Percentiles rank a stretch among this genome's conserved stretches.
phyloP scores from a whole-genome alignment of 108 stramenopile species.

The Fragilaria radians region DNA sequence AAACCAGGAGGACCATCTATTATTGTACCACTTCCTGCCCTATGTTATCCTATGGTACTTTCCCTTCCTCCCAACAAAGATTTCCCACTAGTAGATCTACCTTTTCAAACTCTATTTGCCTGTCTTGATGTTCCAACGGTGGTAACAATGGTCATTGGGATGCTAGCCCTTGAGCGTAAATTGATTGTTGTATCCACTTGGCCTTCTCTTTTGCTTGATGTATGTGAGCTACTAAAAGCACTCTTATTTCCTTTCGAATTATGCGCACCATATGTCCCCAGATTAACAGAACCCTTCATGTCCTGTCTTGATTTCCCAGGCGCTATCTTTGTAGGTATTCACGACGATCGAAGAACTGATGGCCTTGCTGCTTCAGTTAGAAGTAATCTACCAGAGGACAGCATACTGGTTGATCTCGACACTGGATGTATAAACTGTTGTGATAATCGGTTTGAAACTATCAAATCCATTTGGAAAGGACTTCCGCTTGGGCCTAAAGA shows the following conservation, averaged over 20 bases:
- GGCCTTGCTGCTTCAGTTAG: slow-evolving; percentile 67
- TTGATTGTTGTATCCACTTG: slow-evolving; percentile 76
- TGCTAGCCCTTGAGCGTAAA: slow-evolving; percentile 76
- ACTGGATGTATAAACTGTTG: slow-evolving; percentile 65
- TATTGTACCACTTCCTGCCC: slow-evolving; percentile 68
- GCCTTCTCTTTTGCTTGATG: slow-evolving; percentile 72
- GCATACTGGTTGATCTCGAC: slow-evolving; percentile 77
- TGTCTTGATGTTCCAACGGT: slow-evolving; percentile 81
- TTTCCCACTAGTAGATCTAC: slow-evolving; percentile 58
- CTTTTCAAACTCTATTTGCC: slow-evolving; percentile 62
- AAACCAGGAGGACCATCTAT: slow-evolving; percentile 72
- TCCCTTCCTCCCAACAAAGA: slow-evolving; percentile 72
- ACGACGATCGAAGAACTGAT: slow-evolving; percentile 54
- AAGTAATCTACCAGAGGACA: slow-evolving; percentile 66
- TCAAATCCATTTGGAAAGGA: slow-evolving; percentile 65
- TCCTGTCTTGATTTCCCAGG: slow-evolving; percentile 81
- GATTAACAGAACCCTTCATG: slow-evolving; percentile 78
- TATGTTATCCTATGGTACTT: slow-evolving; percentile 68
- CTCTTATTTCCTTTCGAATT: slow-evolving; percentile 81
- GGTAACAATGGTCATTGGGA: slow-evolving; percentile 73
- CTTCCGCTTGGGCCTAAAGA: slow-evolving; percentile 63
- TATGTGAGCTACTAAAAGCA: slow-evolving; percentile 73
- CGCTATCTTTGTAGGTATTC: slow-evolving; percentile 81
- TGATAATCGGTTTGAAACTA: slow-evolving; percentile 52
- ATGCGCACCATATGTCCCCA: slow-evolving; percentile 81